Evolutionary conservation across 108 stramenopile species (phyloP), one percentile per base, ranked within the genome.

Genomic region (Cylindrotheca fusiformis): DNA sequence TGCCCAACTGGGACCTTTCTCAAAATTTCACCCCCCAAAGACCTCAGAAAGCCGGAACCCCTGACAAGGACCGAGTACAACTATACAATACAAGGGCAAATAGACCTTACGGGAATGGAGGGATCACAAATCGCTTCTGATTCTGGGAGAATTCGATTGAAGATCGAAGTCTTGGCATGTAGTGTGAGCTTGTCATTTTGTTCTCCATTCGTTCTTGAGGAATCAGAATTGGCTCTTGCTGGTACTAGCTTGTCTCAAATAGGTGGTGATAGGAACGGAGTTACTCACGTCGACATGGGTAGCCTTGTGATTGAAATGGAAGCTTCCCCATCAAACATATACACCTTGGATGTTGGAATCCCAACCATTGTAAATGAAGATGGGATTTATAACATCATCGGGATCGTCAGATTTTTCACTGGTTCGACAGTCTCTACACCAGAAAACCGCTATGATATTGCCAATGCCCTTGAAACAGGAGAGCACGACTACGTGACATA

Each of bases 131-230:
- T 71, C 55, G 51, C 32, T 4, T 28, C 51, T 25, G 60, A 61
- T 55, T 32, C 36, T 23, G 49, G 10, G 18, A 58, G 33, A 14
- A 14, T 14, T 24, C n/a, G 5, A 4, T 28, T 51, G 12, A n/a
- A 18, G 12, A 30, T 63, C 30, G 29, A 3, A 2, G 23, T 27
- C 1, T 1, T 63, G 48, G 50, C 50, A 2, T 50, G 50, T 29
- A 21, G 22, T 32, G 50, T 33, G 3, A 51, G 19, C 1, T 20
- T 45, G 29, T 63, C 63, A 6, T 75, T 75, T 58, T 75, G 74
- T 26, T 50, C 63, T 0, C 74, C 74, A n/a, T 75, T 70, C 60
- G 54, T 75, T 21, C 68, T 52, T 36, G 50, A 71, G n/a, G 50
- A 60, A 59, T 24, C 48, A 27, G 48, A 32, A n/a, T 14, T 44